Percentiles rank a stretch among this genome's conserved stretches.
phyloP scores from a whole-genome alignment of 129 eudicot genomes.

The Helianthus annuus region HanXRQr2.0-SUNRISE NC_035444.2:37598405-37598904 shows the following conservation, averaged over 20 bases:
- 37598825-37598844: slow-evolving; percentile 84
- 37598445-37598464: slow-evolving; percentile 86
- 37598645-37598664: slow-evolving; percentile 87
- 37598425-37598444: slow-evolving; percentile 93
- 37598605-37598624: not conserved
- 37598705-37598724: slow-evolving; percentile 97
- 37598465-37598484: slow-evolving; percentile 83
- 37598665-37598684: slow-evolving; percentile 95
- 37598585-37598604: not conserved
- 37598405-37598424: slow-evolving; percentile 92
- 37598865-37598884: slow-evolving; percentile 72
- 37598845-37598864: slow-evolving; percentile 86
- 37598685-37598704: slow-evolving; percentile 69
- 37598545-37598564: slow-evolving; percentile 17
- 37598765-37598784: slow-evolving; percentile 89
- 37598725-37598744: slow-evolving; percentile 92
- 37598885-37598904: slow-evolving; percentile 88
- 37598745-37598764: slow-evolving; percentile 76
- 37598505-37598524: slow-evolving; percentile 88
- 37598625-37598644: slow-evolving; percentile 94
- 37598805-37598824: slow-evolving; percentile 84
- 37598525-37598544: slow-evolving; percentile 82
- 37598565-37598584: not conserved
- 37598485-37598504: slow-evolving; percentile 92
- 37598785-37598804: slow-evolving; percentile 92